Evolutionary conservation across 345 rosid genomes (phyloP).

Genomic region (Lenwebbia sp.): DNA sequence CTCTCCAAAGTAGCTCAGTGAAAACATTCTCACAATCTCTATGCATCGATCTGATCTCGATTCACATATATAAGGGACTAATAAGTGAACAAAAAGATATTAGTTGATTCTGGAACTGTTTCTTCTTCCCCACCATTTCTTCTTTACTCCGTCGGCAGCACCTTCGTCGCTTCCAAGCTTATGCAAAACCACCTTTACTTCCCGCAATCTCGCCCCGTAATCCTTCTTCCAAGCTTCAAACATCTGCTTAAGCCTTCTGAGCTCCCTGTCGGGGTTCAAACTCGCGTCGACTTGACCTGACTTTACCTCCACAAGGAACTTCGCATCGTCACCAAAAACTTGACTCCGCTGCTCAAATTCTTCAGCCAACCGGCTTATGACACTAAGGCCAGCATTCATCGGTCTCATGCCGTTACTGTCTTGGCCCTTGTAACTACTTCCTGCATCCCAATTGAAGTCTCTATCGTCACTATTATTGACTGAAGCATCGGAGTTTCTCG

Average conservation of each 20-base stretch:
- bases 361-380: conserved; percentile 81
- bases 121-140: conserved; percentile 97
- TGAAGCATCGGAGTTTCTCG: conserved; percentile 86
- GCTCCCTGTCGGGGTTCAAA: conserved; percentile 84
- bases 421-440: conserved; percentile 45
- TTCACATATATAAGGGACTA: not conserved
- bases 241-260: conserved; percentile 83
- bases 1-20: not conserved
- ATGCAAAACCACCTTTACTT: conserved; percentile 73
- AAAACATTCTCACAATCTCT: not conserved
- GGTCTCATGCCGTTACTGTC: conserved; percentile 73
- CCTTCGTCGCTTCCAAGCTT: conserved; percentile 86
- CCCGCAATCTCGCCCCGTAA: conserved; percentile 67
- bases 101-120: conserved; percentile 68
- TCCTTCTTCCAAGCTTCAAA: conserved; percentile 99
- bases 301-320: conserved; percentile 94
- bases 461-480: conserved; percentile 70
- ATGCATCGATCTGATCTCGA: not conserved
- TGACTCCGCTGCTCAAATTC: conserved; percentile 95
- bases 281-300: conserved; percentile 95
- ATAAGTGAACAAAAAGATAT: not conserved
- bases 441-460: conserved; percentile 56
- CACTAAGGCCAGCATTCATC: conserved; percentile 74
- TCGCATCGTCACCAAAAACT: conserved; percentile 92
- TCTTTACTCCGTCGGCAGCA: conserved; percentile 54